Conservation (phyloP, 345 rosid genomes). For the Corchorus olitorius region DNA sequence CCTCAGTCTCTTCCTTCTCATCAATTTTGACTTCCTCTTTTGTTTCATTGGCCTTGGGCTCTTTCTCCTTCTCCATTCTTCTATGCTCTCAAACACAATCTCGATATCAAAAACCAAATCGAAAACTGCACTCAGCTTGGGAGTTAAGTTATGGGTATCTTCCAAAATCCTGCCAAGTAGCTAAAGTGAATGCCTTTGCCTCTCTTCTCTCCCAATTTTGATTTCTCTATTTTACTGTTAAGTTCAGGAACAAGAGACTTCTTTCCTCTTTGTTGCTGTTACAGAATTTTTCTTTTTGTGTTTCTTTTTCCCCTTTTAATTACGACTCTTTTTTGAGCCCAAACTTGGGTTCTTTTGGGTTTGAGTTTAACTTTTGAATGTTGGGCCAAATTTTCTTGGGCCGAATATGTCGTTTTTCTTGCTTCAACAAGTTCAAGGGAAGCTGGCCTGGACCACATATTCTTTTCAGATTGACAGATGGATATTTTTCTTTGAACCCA, state of each 20-base stretch:
- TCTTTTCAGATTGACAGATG: too few species aligned
- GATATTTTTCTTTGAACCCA: too few species aligned
- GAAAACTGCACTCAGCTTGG: neutral
- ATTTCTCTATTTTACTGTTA: neutral
- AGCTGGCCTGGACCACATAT: too few species aligned
- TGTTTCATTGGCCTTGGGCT: conserved; percentile 12
- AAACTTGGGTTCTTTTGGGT: too few species aligned
- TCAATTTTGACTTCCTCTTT: conserved; percentile 19
- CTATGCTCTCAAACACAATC: neutral
- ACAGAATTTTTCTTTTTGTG: neutral
- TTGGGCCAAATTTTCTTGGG: too few species aligned
- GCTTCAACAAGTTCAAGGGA: too few species aligned
- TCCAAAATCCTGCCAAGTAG: neutral
- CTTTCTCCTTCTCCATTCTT: conserved; percentile 37
- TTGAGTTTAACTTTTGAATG: too few species aligned
- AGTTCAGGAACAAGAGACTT: neutral
- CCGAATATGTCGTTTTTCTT: too few species aligned
- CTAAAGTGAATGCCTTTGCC: too few species aligned
- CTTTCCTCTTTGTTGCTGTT: too few species aligned
- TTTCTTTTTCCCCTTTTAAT: too few species aligned
- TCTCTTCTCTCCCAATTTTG: conserved; percentile 3
- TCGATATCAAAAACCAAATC: neutral
- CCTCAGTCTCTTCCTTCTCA: conserved; percentile 55
- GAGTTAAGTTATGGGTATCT: neutral
- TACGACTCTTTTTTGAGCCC: too few species aligned